Base-by-base conservation (phyloP, 163 green algal genomes). In the Chlamydomonas reinhardtii region DNA sequence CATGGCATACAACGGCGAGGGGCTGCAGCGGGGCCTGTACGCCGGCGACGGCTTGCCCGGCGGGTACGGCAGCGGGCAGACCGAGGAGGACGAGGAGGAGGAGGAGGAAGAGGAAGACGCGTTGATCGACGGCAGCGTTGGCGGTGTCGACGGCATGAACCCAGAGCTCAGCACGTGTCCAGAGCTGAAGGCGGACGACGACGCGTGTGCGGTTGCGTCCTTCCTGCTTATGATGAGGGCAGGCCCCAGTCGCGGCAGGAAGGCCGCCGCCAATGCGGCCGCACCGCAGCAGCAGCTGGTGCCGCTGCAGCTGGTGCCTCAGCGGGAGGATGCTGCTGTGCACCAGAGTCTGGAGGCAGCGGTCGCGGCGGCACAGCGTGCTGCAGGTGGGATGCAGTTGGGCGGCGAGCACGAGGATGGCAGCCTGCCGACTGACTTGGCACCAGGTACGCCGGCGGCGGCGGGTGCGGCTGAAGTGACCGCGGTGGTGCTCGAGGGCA, bases 111-210 rank as follows among this genome's bases (percentile, higher is more conserved):
- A 66, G 56, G 56, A 64, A 22, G 59, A 29, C 59, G 22, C 59
- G 59, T 11, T 22, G 6, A 19, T 17, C 14, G 48, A 56, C 48
- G 48, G 48, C 48, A 19, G 48, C 1, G n/a, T n/a, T n/a, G 48
- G 48, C 48, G 48, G 19, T 14, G 48, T 12, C 48, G 48, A 12
- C 2, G 48, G 11, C 48, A 14, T 74, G 29, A 83, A 64, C 39
- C 76, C 76, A 0, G 61, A 64, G 9, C 31, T 66, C 35, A 74
- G 62, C 64, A 43, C 31, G 4, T 64, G 76, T n/a, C 62, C 64
- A 43, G 64, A 75, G 39, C 76, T 84, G 11, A 52, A 54, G 32
- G 76, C 52, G 43, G 66, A 85, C 16, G 78, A 85, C 32, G 78
- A 85, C 32, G 48, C 66, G 20, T 48, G 48, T 9, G 37, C 65